Percentiles rank a stretch among this genome's conserved stretches.
Conservation (phyloP, 2,329 filamentous ascomycete species). For the Monosporascus sp. region DNA sequence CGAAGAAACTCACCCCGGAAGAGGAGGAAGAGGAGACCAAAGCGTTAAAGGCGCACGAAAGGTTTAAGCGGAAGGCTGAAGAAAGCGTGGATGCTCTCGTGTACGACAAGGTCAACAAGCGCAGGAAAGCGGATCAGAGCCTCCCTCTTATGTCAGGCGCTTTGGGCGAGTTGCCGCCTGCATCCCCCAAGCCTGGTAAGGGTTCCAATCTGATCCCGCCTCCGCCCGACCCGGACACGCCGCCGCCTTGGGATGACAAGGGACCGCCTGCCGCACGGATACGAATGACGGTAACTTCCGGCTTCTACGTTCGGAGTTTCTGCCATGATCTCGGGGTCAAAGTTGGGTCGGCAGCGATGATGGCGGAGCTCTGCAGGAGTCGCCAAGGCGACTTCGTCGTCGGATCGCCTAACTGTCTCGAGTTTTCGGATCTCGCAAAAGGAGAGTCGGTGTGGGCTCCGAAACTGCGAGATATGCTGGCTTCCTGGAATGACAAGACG, state of each 20-base stretch:
- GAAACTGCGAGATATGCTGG: slow-evolving; percentile 53
- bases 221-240: slow-evolving; percentile 38
- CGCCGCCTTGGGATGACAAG: slow-evolving; percentile 53
- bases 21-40: slow-evolving; percentile 51
- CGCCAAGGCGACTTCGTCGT: slow-evolving; percentile 78
- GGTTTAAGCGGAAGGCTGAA: slow-evolving; percentile 53
- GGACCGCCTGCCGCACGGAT: slow-evolving; percentile 74
- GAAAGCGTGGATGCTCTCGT: slow-evolving; percentile 53
- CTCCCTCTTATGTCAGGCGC: slow-evolving; percentile 53
- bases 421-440: slow-evolving; percentile 69
- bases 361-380: slow-evolving; percentile 76
- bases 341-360: slow-evolving; percentile 74
- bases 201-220: slow-evolving; percentile 51
- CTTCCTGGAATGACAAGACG: slow-evolving; percentile 32
- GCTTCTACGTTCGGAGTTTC: slow-evolving; percentile 93
- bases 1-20: slow-evolving; percentile 45
- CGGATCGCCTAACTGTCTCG: slow-evolving; percentile 64
- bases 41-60: slow-evolving; percentile 50
- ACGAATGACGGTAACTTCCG: slow-evolving; percentile 87
- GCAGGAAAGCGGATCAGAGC: slow-evolving; percentile 29
- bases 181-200: slow-evolving; percentile 32
- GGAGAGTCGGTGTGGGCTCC: slow-evolving; percentile 81
- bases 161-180: slow-evolving; percentile 44
- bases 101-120: slow-evolving; percentile 41
- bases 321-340: slow-evolving; percentile 86